phyloP scores from a whole-genome alignment of 2,329 filamentous ascomycete species.

The Ophiostoma sp. region DNA sequence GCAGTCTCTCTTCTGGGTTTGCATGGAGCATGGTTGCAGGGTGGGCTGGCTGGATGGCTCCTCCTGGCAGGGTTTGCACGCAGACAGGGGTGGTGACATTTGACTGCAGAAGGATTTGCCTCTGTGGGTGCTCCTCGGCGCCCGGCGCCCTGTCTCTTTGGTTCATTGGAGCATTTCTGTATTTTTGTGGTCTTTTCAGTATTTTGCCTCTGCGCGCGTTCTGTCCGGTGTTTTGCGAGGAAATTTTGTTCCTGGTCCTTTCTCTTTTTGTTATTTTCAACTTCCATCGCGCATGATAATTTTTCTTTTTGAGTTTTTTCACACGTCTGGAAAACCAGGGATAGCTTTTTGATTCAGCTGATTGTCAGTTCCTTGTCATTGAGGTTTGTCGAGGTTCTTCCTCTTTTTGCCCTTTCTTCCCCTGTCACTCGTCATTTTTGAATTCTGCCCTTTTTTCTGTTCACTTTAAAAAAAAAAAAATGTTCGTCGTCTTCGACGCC shows the following conservation, averaged over 20 bases:
- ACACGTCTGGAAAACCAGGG: too few relatives aligned
- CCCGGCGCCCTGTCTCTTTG: background rate
- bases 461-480: background rate
- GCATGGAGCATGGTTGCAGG: background rate
- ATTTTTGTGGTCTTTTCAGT: background rate
- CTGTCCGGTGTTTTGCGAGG: background rate
- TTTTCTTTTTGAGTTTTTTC: background rate
- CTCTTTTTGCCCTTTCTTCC: background rate
- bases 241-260: background rate
- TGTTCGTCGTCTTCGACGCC: background rate
- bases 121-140: background rate
- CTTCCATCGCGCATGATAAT: background rate
- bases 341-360: background rate
- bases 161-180: background rate
- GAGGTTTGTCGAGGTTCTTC: background rate
- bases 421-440: background rate
- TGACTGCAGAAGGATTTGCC: background rate
- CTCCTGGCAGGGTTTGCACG: background rate
- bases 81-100: background rate
- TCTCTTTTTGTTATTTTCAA: background rate
- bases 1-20: background rate
- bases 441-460: background rate
- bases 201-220: background rate
- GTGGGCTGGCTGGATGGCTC: background rate
- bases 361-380: background rate